Percentiles rank a stretch among this genome's conserved stretches.
These are phyloP conservation scores for Polyporus arcularius DNA, from an alignment of 768 basidiomycete genomes.

Conservation along the genomic window DNA sequence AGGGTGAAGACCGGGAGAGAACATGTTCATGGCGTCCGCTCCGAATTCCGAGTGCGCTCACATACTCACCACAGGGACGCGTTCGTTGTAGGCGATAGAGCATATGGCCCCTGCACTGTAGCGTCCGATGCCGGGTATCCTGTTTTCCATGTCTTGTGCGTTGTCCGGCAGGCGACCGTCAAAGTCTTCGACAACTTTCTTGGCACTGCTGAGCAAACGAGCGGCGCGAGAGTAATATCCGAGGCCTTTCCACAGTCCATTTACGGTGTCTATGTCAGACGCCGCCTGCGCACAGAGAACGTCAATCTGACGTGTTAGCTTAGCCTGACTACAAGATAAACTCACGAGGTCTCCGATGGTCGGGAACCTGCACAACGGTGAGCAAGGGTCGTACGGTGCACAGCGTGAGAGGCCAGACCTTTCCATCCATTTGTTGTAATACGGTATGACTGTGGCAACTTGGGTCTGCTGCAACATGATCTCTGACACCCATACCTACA, in stretches of 20 bases:
- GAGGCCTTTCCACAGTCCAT: conserved; percentile 87
- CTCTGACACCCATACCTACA: conserved; percentile 85
- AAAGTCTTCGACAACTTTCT: conserved; percentile 69
- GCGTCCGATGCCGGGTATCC: conserved; percentile 85
- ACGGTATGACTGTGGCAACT: conserved; percentile 90
- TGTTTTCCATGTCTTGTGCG: conserved; percentile 76
- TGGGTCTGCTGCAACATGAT: conserved; percentile 98
- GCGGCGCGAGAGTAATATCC: conserved; percentile 90
- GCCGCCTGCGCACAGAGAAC: conserved; percentile 45
- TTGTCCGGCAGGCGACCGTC: conserved; percentile 77
- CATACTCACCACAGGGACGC: conserved; percentile 76
- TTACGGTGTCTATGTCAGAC: conserved; percentile 81
- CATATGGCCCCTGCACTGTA: conserved; percentile 86
- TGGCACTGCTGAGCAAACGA: conserved; percentile 79
- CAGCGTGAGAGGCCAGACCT: conserved; percentile 46
- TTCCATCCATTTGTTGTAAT: conserved; percentile 87
- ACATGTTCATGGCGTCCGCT: not conserved
- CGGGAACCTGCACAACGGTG: conserved; percentile 65
- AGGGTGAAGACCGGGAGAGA: not conserved
- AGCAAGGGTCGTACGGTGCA: conserved; percentile 1
- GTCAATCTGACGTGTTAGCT: not conserved
- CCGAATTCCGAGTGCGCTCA: not conserved
- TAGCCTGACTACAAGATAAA: not conserved
- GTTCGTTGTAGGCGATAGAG: conserved; percentile 87
- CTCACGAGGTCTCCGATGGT: conserved; percentile 75